phyloP scores from a whole-genome alignment of 257 asterid genomes.

The Orobanche coerulescens region DNA sequence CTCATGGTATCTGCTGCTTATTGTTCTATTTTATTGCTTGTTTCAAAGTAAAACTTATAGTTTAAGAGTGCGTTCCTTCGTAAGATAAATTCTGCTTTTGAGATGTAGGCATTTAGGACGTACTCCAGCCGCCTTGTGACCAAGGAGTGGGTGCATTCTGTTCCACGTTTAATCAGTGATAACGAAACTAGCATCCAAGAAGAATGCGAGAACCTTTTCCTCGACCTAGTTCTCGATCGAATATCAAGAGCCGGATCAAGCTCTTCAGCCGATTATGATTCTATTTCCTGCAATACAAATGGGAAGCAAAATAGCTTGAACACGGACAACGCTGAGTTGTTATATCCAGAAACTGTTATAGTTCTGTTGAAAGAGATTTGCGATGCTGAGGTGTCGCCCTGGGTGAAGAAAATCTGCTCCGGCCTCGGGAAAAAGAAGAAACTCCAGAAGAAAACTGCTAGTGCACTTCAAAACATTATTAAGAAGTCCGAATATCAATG shows the following conservation, averaged over 20 bases:
- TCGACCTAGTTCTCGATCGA: slow-evolving; percentile 71
- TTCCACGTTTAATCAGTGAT: slow-evolving; percentile 69
- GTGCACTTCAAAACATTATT: slow-evolving; percentile 68
- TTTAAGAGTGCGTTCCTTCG: slow-evolving; percentile 10
- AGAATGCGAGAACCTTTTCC: slow-evolving; percentile 80
- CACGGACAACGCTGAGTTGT: slow-evolving; percentile 26
- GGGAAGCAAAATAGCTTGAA: slow-evolving; percentile 23
- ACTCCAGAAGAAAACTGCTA: slow-evolving; percentile 52
- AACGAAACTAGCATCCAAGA: slow-evolving; percentile 95
- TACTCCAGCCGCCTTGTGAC: slow-evolving; percentile 40
- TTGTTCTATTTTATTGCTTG: slow-evolving; percentile 1
- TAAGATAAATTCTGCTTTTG: slow-evolving; percentile 13
- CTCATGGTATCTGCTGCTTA: slow-evolving; percentile 6
- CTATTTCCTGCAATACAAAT: slow-evolving; percentile 25
- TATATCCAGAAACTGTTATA: slow-evolving; percentile 40
- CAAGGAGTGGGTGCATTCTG: slow-evolving; percentile 86
- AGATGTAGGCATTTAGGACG: slow-evolving; percentile 64
- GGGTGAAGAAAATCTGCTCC: slow-evolving; percentile 85
- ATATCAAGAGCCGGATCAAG: slow-evolving; percentile 44
- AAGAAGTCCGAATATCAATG: slow-evolving; percentile 59
- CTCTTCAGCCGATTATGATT: slow-evolving; percentile 22
- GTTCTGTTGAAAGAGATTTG: slow-evolving; percentile 55
- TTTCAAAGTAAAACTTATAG: background rate
- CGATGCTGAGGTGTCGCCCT: slow-evolving; percentile 77
- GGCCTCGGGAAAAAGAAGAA: slow-evolving; percentile 83